phyloP scores from a whole-genome alignment of 1,139 yeast species.

The Diutina catenulata region DNA sequence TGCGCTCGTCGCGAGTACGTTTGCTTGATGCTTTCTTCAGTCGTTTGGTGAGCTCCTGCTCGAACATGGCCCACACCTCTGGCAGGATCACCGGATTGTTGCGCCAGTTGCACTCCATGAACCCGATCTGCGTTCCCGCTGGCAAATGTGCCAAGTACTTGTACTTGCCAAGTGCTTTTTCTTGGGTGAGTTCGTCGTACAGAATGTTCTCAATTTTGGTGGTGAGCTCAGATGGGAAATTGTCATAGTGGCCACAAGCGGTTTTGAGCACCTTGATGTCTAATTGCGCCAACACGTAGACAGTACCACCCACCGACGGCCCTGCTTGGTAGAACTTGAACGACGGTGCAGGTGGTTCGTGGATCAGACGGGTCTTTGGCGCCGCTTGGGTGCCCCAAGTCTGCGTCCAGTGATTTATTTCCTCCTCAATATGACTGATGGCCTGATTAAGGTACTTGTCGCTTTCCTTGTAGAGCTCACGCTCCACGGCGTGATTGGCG shows the following conservation, averaged over 20 bases:
- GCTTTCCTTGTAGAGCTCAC: conserved; percentile 45
- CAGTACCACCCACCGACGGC: conserved; percentile 45
- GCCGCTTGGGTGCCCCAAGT: conserved; percentile 9
- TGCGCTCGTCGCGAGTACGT: conserved; percentile 54
- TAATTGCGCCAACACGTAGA: conserved; percentile 61
- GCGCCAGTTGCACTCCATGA: conserved; percentile 78
- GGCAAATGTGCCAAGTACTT: conserved; percentile 81
- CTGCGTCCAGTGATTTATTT: conserved; percentile 25
- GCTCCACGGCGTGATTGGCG: conserved; percentile 42
- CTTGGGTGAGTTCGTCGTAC: conserved; percentile 45
- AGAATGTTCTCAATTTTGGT: conserved; percentile 60
- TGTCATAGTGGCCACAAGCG: conserved; percentile 46
- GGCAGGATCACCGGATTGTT: conserved; percentile 28
- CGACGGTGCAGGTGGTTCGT: neutral
- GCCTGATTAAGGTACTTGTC: conserved; percentile 51
- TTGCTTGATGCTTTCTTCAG: conserved; percentile 41
- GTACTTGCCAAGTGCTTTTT: conserved; percentile 43
- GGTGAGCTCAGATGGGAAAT: conserved; percentile 55
- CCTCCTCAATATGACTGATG: conserved; percentile 36
- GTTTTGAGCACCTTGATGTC: conserved; percentile 65
- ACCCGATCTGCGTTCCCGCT: conserved; percentile 70
- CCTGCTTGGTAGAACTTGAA: conserved; percentile 60
- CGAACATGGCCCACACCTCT: conserved; percentile 45
- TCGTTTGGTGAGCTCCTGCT: conserved; percentile 50
- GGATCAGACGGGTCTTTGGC: neutral